A percentile compares a stretch with the other conserved stretches of the same genome.
Conservation (phyloP, 1,284 basidiomycete genomes). For the Ustilago cynodontis region DNA sequence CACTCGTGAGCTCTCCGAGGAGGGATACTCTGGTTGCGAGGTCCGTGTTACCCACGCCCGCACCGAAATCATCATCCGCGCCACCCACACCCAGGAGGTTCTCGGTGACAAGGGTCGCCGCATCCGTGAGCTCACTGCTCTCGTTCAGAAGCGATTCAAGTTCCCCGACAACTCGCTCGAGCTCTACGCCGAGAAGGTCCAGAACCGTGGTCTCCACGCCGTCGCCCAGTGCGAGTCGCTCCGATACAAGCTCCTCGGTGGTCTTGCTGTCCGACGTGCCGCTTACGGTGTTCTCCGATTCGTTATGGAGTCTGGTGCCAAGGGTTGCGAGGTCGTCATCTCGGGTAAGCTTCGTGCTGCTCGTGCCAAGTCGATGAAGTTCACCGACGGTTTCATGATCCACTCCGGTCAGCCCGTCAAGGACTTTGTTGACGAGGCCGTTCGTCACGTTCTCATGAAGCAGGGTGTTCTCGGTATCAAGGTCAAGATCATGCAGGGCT, state of each 20-base stretch:
- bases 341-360: constrained; percentile 99
- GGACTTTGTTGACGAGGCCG: constrained; percentile 98
- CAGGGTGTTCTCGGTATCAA: constrained; percentile 99
- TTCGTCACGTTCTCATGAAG: constrained; percentile 96
- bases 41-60: constrained; percentile 99
- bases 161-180: constrained; percentile 98
- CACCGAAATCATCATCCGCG: constrained; percentile 99
- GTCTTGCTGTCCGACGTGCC: constrained; percentile 97
- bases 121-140: constrained; percentile 97
- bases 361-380: constrained; percentile 99
- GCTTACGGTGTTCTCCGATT: constrained; percentile 99
- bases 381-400: constrained; percentile 99
- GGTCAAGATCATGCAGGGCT: constrained; percentile 99
- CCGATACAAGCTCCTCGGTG: constrained; percentile 98
- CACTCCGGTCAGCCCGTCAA: constrained; percentile 98
- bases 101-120: constrained; percentile 99
- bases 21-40: constrained; percentile 99
- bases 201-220: constrained; percentile 97
- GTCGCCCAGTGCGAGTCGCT: constrained; percentile 99
- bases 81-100: constrained; percentile 99
- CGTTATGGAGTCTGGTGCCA: constrained; percentile 99
- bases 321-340: constrained; percentile 99
- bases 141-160: constrained; percentile 99
- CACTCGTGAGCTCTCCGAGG: constrained; percentile 97
- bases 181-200: constrained; percentile 99